Evolutionary conservation across 371 early-diverging fungal genomes (phyloP).

Genomic region (Vairimorpha ceranae): DNA sequence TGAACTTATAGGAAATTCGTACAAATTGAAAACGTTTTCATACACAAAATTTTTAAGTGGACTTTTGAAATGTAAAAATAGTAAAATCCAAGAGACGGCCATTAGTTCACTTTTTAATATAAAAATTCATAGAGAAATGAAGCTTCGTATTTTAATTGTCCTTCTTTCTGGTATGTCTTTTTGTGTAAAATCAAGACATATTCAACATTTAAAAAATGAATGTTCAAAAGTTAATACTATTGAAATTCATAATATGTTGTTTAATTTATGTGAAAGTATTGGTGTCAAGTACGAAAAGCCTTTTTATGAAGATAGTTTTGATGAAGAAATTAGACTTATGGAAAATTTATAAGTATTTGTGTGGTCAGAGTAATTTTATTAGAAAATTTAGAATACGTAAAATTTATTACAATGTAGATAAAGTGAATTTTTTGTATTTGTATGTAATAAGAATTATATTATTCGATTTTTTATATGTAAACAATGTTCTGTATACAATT

Average conservation of each 20-base stretch:
- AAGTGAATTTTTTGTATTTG: too few relatives aligned
- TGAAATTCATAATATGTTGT: conserved; percentile 9
- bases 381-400: too few relatives aligned
- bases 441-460: too few relatives aligned
- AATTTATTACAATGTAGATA: too few relatives aligned
- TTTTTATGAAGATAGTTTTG: conserved; percentile 22
- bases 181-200: conserved; percentile 1
- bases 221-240: neutral
- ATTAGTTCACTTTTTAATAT: neutral
- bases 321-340: conserved; percentile 17
- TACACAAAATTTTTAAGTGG: neutral
- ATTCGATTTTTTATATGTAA: too few relatives aligned
- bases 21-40: neutral
- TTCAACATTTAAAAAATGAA: neutral
- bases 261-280: conserved; percentile 29
- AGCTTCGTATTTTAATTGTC: neutral
- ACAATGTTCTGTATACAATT: too few relatives aligned
- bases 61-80: neutral
- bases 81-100: neutral
- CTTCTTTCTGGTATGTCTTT: neutral
- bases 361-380: too few relatives aligned
- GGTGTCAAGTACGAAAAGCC: neutral
- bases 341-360: neutral
- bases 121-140: neutral
- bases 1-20: neutral